phyloP scores from a whole-genome alignment of 257 asterid genomes.

The Solanum boliviense region DNA sequence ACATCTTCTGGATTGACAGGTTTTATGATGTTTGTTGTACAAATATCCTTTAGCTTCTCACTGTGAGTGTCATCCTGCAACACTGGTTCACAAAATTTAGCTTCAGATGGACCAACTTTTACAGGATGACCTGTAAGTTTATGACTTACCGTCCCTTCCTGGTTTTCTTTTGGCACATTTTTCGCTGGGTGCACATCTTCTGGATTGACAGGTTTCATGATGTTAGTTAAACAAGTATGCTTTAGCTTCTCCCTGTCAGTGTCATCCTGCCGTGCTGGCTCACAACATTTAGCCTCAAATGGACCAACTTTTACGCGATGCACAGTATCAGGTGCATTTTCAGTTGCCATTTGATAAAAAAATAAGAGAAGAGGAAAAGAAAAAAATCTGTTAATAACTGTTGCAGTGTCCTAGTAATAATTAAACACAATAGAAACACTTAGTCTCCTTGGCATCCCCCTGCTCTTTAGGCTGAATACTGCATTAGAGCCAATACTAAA shows the following conservation, averaged over 20 bases:
- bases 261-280: background rate
- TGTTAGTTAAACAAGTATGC: background rate
- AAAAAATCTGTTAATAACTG: background rate
- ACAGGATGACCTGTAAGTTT: background rate
- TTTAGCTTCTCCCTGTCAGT: background rate
- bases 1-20: background rate
- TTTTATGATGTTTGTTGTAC: background rate
- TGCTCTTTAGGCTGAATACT: background rate
- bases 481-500: background rate
- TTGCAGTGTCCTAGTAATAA: background rate
- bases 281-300: background rate
- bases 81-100: background rate
- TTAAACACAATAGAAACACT: background rate
- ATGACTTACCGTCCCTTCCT: background rate
- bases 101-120: background rate
- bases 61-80: background rate
- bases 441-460: background rate
- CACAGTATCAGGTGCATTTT: background rate
- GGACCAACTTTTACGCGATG: background rate
- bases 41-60: background rate
- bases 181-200: background rate
- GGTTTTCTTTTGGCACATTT: background rate
- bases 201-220: background rate
- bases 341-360: constrained; percentile 5
- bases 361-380: background rate